Percentiles rank a stretch among this genome's conserved stretches.
phyloP scores from a whole-genome alignment of 768 basidiomycete species.

The Russula brevipes region DNA sequence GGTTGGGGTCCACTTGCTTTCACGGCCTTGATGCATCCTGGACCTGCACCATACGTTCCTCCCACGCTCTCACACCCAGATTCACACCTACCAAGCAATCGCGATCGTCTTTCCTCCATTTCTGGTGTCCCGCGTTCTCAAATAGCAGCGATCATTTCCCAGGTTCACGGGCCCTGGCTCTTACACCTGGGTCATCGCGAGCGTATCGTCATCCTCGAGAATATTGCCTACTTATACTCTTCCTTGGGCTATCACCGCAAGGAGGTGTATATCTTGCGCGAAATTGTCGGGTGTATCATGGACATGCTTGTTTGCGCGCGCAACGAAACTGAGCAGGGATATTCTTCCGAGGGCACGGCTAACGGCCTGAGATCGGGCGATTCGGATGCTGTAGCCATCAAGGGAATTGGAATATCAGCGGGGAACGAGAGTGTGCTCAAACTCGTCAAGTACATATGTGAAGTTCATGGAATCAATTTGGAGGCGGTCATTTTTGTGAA shows the following conservation, averaged over 20 bases:
- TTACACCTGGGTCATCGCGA: conserved; percentile 73
- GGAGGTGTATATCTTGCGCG: conserved; percentile 81
- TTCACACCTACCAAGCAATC: conserved; percentile 33
- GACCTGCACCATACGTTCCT: conserved; percentile 52
- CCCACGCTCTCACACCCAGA: conserved; percentile 49
- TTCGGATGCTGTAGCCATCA: conserved; percentile 59
- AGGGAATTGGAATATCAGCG: conserved; percentile 65
- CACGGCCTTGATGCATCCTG: conserved; percentile 66
- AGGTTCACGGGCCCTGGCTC: conserved; percentile 84
- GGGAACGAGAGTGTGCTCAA: conserved; percentile 81
- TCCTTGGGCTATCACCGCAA: conserved; percentile 82
- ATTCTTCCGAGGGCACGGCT: conserved; percentile 38
- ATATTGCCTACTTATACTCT: conserved; percentile 68
- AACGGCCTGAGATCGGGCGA: conserved; percentile 37
- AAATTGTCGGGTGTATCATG: conserved; percentile 78
- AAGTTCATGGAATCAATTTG: conserved; percentile 76
- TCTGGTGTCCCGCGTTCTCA: conserved; percentile 67
- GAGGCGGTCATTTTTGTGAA: conserved; percentile 56
- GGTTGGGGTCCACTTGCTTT: conserved; percentile 82
- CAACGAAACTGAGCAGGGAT: conserved; percentile 52
- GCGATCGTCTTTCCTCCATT: conserved; percentile 61
- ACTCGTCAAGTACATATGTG: conserved; percentile 69
- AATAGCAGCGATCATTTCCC: conserved; percentile 60
- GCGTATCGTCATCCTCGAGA: conserved; percentile 64
- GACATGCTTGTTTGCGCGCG: conserved; percentile 84